Conservation (phyloP, 2,329 filamentous ascomycete species). For the Clarireedia monteithiana region DNA sequence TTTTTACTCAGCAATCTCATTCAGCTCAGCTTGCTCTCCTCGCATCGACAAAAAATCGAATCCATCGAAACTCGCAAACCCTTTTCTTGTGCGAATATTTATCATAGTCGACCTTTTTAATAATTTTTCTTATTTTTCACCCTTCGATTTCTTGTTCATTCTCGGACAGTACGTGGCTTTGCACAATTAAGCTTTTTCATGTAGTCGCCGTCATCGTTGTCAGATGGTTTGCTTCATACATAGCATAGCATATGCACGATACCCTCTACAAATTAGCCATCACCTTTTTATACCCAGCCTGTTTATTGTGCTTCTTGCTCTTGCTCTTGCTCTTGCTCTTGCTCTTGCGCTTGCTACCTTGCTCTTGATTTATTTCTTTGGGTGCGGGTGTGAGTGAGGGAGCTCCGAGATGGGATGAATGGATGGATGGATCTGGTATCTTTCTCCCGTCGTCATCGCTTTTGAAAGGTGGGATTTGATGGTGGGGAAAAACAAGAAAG, state of each 20-base stretch:
- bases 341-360: not conserved
- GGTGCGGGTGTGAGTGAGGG: not conserved
- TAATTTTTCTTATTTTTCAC: too few species aligned
- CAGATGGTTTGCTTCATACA: not conserved
- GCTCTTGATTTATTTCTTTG: not conserved
- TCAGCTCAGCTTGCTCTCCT: not conserved
- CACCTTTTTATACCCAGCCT: not conserved
- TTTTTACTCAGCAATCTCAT: not conserved
- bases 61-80: too few species aligned
- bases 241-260: not conserved
- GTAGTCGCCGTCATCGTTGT: too few species aligned
- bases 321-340: not conserved
- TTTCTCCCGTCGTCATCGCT: not conserved
- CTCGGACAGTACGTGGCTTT: too few species aligned
- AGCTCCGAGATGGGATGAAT: not conserved
- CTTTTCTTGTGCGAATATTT: too few species aligned
- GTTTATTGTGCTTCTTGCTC: not conserved
- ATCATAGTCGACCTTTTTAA: too few species aligned
- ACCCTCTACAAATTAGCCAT: not conserved
- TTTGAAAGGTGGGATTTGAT: not conserved
- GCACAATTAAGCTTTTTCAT: too few species aligned
- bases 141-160: too few species aligned
- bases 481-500: too few species aligned
- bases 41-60: not conserved
- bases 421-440: constrained; percentile 6